These are phyloP conservation scores for Mycena polygramma DNA, from an alignment of 768 basidiomycete genomes.

Conservation along the genomic window DNA sequence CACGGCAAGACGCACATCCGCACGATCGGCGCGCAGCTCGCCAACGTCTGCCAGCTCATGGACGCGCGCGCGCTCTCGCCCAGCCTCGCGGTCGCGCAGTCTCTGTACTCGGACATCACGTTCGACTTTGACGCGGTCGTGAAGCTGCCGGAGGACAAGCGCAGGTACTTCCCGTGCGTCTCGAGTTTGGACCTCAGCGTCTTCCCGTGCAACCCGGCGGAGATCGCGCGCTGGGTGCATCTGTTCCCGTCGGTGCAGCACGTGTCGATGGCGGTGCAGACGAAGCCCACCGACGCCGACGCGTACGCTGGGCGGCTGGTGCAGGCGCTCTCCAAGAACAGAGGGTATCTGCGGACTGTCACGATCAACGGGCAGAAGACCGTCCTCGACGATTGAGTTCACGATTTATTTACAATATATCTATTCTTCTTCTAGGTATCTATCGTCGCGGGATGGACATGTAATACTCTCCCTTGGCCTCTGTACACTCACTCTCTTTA, in stretches of 20 bases:
- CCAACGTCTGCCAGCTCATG: constrained; percentile 15
- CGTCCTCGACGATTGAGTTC: not conserved
- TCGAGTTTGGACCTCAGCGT: constrained; percentile 25
- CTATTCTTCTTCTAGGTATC: no score
- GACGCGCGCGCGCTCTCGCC: constrained; percentile 9
- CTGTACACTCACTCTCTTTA: no score
- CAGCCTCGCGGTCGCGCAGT: constrained; percentile 20
- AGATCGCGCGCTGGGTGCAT: constrained; percentile 31
- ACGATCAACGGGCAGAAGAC: constrained; percentile 17
- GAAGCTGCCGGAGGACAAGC: constrained; percentile 4
- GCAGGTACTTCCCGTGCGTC: constrained; percentile 13
- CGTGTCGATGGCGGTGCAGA: constrained; percentile 15
- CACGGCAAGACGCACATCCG: constrained; percentile 22
- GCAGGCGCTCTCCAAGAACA: constrained; percentile 11
- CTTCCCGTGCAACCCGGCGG: constrained; percentile 13
- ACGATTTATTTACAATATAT: not conserved
- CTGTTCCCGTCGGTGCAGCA: constrained; percentile 31
- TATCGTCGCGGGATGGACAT: no score
- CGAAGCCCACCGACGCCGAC: constrained; percentile 9
- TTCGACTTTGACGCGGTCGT: constrained; percentile 17
- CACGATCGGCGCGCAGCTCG: constrained; percentile 17
- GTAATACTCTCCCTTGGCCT: no score
- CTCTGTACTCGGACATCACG: constrained; percentile 25
- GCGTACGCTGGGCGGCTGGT: constrained; percentile 10
- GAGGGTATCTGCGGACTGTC: constrained; percentile 1